These are phyloP conservation scores for Brachypodium distachyon DNA, from an alignment of 202 grass and related monocot species.

Conservation along the genomic window DNA sequence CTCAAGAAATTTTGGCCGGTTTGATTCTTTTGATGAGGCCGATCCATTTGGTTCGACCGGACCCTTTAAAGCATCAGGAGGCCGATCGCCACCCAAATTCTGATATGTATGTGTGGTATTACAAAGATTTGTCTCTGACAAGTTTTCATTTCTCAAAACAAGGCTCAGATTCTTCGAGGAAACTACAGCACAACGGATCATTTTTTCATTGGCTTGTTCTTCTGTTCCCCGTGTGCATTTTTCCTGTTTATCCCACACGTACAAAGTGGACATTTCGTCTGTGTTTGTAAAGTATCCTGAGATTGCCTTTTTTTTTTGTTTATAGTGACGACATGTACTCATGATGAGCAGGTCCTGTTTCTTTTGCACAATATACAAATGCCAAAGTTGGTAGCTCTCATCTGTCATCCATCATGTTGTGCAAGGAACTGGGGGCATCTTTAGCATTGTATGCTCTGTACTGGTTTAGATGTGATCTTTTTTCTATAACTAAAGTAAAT, in stretches of 20 bases:
- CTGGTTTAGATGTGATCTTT: background rate
- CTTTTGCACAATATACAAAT: background rate
- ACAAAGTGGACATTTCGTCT: slow-evolving; percentile 15
- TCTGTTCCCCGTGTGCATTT: slow-evolving; percentile 12
- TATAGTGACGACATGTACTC: slow-evolving; percentile 5
- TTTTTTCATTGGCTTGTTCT: background rate
- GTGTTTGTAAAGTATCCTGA: slow-evolving; percentile 16
- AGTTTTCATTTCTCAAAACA: slow-evolving; percentile 23
- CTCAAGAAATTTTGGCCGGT: slow-evolving; percentile 56
- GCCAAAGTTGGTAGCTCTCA: background rate
- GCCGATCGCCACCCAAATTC: slow-evolving; percentile 53
- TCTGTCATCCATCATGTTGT: background rate
- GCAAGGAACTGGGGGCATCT: background rate
- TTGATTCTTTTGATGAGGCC: slow-evolving; percentile 91
- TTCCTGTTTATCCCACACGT: slow-evolving; percentile 2
- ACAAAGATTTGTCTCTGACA: background rate
- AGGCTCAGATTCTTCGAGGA: slow-evolving; percentile 14
- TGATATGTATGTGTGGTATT: slow-evolving; percentile 16
- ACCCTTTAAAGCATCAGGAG: slow-evolving; percentile 82
- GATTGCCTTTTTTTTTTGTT: slow-evolving; percentile 1
- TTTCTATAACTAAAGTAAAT: background rate
- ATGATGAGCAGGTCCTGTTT: background rate
- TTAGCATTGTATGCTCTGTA: background rate
- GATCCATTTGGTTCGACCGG: slow-evolving; percentile 92
- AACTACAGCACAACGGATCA: background rate